Conservation (phyloP, 1,139 yeast genomes). For the Blastobotrys arbuscula region DNA sequence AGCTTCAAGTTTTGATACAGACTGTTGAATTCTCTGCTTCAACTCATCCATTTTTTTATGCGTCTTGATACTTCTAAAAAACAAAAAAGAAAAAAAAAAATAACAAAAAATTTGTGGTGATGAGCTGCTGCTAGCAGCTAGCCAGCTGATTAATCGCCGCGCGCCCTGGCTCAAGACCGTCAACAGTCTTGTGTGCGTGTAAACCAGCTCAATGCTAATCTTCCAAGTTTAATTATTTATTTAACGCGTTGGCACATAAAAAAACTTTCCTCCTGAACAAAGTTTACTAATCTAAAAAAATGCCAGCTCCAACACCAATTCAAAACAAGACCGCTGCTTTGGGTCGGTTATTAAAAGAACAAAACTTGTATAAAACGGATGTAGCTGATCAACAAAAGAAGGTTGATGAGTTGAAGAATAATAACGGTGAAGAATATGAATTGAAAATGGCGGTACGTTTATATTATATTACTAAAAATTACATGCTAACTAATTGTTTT, state of each 20-base stretch:
- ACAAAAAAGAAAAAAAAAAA: slow-evolving; percentile 1
- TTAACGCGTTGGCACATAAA: no score
- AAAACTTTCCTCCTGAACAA: slow-evolving; percentile 1
- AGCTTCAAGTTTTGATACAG: not conserved
- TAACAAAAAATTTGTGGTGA: not conserved
- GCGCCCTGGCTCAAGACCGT: no score
- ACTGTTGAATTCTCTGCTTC: slow-evolving; percentile 9
- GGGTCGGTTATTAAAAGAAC: slow-evolving; percentile 68
- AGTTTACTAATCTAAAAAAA: not conserved
- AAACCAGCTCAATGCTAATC: no score
- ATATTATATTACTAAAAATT: not conserved
- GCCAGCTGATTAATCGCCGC: no score
- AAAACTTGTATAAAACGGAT: slow-evolving; percentile 58
- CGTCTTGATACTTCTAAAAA: not conserved
- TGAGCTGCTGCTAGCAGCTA: no score
- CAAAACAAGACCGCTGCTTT: slow-evolving; percentile 76
- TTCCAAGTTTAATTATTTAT: no score
- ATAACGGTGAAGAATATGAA: slow-evolving; percentile 60
- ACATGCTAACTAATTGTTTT: slow-evolving; percentile 9
- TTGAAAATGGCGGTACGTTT: slow-evolving; percentile 52
- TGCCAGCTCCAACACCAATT: slow-evolving; percentile 57
- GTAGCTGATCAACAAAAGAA: slow-evolving; percentile 51
- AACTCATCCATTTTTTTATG: slow-evolving; percentile 9
- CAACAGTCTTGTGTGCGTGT: no score
- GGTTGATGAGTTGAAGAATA: slow-evolving; percentile 38